These are phyloP conservation scores for Ziziphus jujuba DNA, from an alignment of 306 rosid genomes.

Conservation along the genomic window DNA sequence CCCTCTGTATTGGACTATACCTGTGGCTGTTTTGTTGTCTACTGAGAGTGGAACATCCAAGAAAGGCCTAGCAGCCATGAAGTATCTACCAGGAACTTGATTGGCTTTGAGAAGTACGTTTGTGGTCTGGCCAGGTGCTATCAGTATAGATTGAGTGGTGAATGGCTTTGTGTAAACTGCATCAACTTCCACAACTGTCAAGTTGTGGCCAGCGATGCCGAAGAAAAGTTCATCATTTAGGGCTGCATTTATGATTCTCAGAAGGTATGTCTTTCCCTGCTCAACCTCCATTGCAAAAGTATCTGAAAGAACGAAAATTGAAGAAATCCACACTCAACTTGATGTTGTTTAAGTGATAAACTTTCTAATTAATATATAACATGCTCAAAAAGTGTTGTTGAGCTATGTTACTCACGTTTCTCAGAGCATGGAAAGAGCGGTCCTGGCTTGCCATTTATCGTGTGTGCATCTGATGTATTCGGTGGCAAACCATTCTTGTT, in stretches of 20 bases:
- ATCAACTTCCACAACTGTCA: slow-evolving; percentile 91
- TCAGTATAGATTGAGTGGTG: slow-evolving; percentile 61
- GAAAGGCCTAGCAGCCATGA: slow-evolving; percentile 66
- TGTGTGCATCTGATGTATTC: slow-evolving; percentile 86
- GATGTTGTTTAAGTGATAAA: no score
- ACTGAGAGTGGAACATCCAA: slow-evolving; percentile 69
- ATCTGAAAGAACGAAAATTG: slow-evolving; percentile 37
- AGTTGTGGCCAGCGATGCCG: slow-evolving; percentile 63
- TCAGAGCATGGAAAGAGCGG: slow-evolving; percentile 87
- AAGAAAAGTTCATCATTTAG: slow-evolving; percentile 80
- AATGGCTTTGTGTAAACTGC: slow-evolving; percentile 86
- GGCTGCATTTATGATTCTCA: slow-evolving; percentile 68
- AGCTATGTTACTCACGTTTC: slow-evolving; percentile 51
- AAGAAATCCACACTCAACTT: background rate
- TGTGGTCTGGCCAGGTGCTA: slow-evolving; percentile 91
- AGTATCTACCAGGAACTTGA: slow-evolving; percentile 59
- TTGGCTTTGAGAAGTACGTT: slow-evolving; percentile 69
- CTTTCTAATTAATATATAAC: background rate
- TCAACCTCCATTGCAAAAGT: slow-evolving; percentile 79
- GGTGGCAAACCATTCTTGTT: slow-evolving; percentile 71
- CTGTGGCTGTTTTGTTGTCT: slow-evolving; percentile 78
- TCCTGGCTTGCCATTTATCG: slow-evolving; percentile 92
- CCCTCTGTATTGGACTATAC: slow-evolving; percentile 71
- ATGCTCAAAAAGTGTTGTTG: background rate
- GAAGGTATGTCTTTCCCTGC: slow-evolving; percentile 64